Conservation (phyloP, 2,329 filamentous ascomycete genomes). For the Knufia petricola region DNA sequence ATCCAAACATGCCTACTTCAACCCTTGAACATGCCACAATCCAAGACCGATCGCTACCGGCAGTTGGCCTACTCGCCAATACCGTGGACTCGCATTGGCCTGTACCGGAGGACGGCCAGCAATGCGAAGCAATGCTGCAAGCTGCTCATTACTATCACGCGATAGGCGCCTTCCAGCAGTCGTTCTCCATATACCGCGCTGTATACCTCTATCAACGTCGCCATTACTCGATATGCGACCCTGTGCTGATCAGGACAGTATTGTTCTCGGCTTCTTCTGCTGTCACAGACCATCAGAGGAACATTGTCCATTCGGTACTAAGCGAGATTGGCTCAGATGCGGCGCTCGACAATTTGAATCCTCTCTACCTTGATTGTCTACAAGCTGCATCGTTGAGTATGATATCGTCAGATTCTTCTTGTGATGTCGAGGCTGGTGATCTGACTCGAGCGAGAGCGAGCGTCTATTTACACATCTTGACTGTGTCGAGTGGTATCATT, state of each 20-base stretch:
- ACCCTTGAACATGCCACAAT: not conserved
- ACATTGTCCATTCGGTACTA: slow-evolving; percentile 8
- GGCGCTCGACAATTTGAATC: not conserved
- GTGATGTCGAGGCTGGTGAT: slow-evolving; percentile 3
- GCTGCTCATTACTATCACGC: slow-evolving; percentile 5
- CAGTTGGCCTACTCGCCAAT: slow-evolving; percentile 2
- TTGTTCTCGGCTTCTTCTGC: slow-evolving; percentile 1
- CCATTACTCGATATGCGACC: slow-evolving; percentile 1
- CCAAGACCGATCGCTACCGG: slow-evolving; percentile 1
- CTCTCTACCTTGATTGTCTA: slow-evolving; percentile 3
- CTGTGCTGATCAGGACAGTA: not conserved
- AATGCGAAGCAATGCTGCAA: slow-evolving; percentile 4
- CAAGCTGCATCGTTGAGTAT: slow-evolving; percentile 5
- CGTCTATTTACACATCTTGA: not conserved
- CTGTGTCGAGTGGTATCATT: not conserved
- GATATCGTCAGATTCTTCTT: slow-evolving; percentile 7
- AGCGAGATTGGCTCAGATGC: not conserved
- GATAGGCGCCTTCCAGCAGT: slow-evolving; percentile 2
- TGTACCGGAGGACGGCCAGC: slow-evolving; percentile 1
- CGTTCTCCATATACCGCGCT: slow-evolving; percentile 6
- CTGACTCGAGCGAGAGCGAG: not conserved
- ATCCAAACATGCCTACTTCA: not conserved
- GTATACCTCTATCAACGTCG: slow-evolving; percentile 4
- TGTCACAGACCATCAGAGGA: slow-evolving; percentile 8
- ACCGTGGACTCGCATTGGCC: slow-evolving; percentile 6